These are phyloP conservation scores for Pseudisothecium myosuroides DNA, from an alignment of 225 moss, liverwort and hornwort genomes.

Conservation along the genomic window DNA sequence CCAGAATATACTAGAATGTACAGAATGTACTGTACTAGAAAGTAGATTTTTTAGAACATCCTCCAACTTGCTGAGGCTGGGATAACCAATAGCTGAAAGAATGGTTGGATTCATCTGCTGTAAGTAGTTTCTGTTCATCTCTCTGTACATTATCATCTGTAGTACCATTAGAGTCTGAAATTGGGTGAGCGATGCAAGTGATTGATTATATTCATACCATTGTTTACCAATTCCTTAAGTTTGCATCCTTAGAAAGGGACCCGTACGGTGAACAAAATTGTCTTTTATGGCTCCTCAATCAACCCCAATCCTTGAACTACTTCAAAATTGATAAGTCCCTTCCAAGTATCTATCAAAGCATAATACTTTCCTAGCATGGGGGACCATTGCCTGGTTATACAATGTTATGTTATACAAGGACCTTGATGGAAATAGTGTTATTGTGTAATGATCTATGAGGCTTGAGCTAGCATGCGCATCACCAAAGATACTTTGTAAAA, in stretches of 20 bases:
- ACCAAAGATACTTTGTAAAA: rapidly evolving
- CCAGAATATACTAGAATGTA: background rate
- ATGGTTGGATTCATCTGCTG: background rate
- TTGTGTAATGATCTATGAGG: background rate
- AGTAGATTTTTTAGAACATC: background rate
- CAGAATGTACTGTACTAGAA: too few species aligned
- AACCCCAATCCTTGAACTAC: background rate
- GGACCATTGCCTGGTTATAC: background rate
- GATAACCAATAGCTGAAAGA: constrained; percentile 12
- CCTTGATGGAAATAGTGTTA: background rate
- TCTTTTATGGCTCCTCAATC: background rate
- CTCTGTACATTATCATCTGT: constrained; percentile 8
- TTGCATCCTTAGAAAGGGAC: background rate
- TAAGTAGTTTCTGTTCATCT: background rate
- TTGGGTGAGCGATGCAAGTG: background rate
- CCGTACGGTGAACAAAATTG: background rate
- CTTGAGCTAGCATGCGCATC: background rate
- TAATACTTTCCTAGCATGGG: background rate
- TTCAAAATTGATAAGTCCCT: background rate
- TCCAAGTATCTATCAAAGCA: background rate
- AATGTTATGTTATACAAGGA: background rate
- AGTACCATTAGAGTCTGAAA: background rate
- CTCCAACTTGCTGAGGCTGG: constrained; percentile 9
- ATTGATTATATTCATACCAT: background rate
- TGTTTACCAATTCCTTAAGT: background rate